Evolutionary conservation across 1,284 basidiomycete genomes (phyloP), one percentile per base, ranked within the genome.

Genomic region (Violaceomyces palustris): DNA sequence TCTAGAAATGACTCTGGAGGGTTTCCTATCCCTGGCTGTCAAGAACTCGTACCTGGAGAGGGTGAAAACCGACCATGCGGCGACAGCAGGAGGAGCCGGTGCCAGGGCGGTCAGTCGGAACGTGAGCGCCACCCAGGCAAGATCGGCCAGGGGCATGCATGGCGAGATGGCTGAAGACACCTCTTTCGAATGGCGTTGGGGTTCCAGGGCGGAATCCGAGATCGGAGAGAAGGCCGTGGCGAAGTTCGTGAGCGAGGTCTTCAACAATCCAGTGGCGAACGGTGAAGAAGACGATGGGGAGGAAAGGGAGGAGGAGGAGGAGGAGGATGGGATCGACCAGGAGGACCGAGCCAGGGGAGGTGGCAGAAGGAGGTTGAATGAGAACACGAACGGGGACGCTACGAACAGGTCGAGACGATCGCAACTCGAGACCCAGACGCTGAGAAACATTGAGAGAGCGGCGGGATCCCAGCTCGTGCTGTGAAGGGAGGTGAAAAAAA

Each of bases 171-270:
- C 45, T 1, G 72, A 67, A 15, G 63, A 67, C 17, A 31, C 26
- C 3, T 39, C 38, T 3, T 33, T 70, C 26, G 72, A 72, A 32
- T 74, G 68, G 64, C 39, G 64, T 19, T 74, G 73, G 73, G 73
- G 73, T 5, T 58, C 65, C 27, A 36, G 73, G 1, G 59, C 67
- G 12, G 68, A 73, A 23, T 49, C 45, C 18, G 73, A 74, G 42
- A 40, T 74, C 4, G 64, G 69, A 1, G 71, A 74, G 49, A 27
- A 42, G 15, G 51, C 57, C 15, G 62, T 73, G 17, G 73, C 64
- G 10, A 39, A 46, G 28, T 64, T 74, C 32, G 55, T 74, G 18
- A 32, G 57, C 30, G 34, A 43, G 14, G 42, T 74, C 23, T 73
- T 53, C 22, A 35, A 45, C 21, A 49, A 51, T 25, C 50, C 49